Evolutionary conservation across 306 rosid species (phyloP), one percentile per base, ranked within the genome.

Genomic region (Heteromeles arbutifolia): DNA sequence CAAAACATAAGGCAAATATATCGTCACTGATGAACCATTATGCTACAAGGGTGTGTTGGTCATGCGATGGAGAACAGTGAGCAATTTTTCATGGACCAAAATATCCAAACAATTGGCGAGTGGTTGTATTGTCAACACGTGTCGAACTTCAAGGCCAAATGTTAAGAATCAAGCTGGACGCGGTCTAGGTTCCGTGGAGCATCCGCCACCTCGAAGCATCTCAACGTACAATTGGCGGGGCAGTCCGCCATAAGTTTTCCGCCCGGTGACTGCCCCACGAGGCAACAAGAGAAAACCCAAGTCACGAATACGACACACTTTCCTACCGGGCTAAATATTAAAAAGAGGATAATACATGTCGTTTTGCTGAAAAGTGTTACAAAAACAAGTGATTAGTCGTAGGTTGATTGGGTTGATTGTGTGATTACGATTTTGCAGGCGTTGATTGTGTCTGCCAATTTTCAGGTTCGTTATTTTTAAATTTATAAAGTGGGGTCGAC

Each of bases 201-300:
- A 74, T 58, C 83, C 26, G 80, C 77, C 15, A 65, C 37, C 70
- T 25, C 34, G 29, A 21, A 28, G 3, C 5, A 57, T 8, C 31
- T 2, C 48, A 65, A 74, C 70, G 59, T 70, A 75, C 68, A 37
- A 24, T 69, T 74, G 70, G 86, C 75, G 59, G 69, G 77, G 69
- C 1, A 12, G 65, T 32, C 65, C 26, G 71, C 82, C 88, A 70
- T 25, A 50, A 63, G 54, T 61, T 52, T 61, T n/a, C 19, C 15
- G 6, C n/a, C 21, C 14, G n/a, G 69, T 41, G 76, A 50, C 62
- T 70, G 73, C 24, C 78, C 87, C 86, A 78, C 66, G 61, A 82
- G 72, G 58, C 76, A 76, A 66, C 74, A 39, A 65, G 53, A 54
- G 26, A 48, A 56, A 31, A 74, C 65, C 67, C 4, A 14, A 44